Percentiles rank a stretch among this genome's conserved stretches.
Conservation (phyloP, 2,329 filamentous ascomycete species). For the Aspergillus glaucus region DNA sequence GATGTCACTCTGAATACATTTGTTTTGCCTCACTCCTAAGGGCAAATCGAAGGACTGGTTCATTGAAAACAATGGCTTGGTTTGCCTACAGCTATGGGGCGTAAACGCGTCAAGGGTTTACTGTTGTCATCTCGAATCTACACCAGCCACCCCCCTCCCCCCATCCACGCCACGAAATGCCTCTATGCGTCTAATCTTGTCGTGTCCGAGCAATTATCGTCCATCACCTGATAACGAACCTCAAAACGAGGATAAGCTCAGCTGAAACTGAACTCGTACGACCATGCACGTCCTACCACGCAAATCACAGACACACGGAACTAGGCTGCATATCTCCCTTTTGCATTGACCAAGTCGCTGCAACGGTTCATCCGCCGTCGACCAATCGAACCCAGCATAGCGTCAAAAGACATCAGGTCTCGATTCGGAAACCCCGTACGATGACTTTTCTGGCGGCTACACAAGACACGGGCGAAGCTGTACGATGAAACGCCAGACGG, state of each 20-base stretch:
- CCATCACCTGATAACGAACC: neutral
- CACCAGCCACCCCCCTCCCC: too few relatives aligned
- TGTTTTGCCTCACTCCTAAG: conserved; percentile 10
- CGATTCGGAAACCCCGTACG: neutral
- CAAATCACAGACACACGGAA: neutral
- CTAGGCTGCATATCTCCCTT: conserved; percentile 1
- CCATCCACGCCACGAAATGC: too few relatives aligned
- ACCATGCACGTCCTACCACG: conserved; percentile 4
- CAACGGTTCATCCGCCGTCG: neutral
- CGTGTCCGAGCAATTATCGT: neutral
- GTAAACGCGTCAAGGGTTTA: too few relatives aligned
- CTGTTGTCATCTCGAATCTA: too few relatives aligned
- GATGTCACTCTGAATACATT: conserved; percentile 23
- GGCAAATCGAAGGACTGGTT: conserved; percentile 10
- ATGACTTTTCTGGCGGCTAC: neutral
- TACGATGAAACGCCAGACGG: neutral
- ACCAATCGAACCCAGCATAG: neutral
- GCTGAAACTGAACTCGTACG: neutral
- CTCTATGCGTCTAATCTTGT: neutral
- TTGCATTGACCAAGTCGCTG: neutral
- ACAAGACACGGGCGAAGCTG: neutral
- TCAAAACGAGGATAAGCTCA: neutral
- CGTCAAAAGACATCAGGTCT: neutral
- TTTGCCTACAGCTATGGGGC: neutral
- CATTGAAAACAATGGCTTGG: neutral